Evolutionary conservation across 164 flowering plant species (phyloP).

Genomic region (Magnolia officinalis): DNA sequence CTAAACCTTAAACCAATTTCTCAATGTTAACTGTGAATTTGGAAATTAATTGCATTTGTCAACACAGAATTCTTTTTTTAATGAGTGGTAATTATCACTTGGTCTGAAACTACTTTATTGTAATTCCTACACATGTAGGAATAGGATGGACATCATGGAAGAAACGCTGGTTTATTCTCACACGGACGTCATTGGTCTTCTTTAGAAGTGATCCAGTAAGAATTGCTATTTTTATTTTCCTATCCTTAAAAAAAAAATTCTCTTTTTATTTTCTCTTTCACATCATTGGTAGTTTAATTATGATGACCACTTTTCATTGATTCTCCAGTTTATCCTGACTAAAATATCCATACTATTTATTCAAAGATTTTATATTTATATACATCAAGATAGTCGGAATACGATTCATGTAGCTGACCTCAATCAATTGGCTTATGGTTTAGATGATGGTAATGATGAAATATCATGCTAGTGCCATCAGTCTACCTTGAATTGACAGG

Average conservation of each 20-base stretch:
- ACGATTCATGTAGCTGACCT: not conserved
- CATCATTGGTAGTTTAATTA: not conserved
- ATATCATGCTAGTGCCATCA: too few relatives aligned
- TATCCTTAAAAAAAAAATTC: not conserved
- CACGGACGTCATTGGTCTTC: constrained; percentile 87
- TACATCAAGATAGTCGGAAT: too few relatives aligned
- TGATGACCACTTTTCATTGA: not conserved
- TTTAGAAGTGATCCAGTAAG: constrained; percentile 97
- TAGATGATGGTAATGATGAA: not conserved
- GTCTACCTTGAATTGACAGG: too few relatives aligned
- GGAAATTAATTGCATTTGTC: not conserved
- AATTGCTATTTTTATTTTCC: constrained; percentile 3
- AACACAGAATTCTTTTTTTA: not conserved
- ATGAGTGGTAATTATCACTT: not conserved
- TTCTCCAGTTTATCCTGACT: not conserved
- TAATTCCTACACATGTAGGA: constrained; percentile 34
- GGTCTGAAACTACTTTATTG: not conserved
- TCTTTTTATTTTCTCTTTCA: not conserved
- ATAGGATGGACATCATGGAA: constrained; percentile 99
- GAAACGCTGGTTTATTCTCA: constrained; percentile 94
- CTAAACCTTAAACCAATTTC: not conserved
- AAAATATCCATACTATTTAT: too few relatives aligned
- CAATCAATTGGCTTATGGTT: not conserved
- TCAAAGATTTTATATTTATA: too few relatives aligned
- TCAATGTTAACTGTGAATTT: not conserved